Conservation (phyloP, 768 basidiomycete species). For the Russula sp. region DNA sequence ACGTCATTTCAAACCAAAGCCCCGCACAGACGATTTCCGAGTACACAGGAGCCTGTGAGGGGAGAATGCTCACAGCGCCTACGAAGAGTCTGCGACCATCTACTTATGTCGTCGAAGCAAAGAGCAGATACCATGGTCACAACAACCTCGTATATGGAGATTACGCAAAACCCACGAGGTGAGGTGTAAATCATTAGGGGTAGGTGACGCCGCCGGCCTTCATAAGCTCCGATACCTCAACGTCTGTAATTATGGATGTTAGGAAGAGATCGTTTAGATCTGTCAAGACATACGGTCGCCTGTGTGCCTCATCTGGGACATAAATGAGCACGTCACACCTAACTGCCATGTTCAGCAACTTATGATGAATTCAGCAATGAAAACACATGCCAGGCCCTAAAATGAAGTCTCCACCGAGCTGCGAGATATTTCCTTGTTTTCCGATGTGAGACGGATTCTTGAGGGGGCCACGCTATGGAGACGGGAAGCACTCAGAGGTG, state of each 20-base stretch:
- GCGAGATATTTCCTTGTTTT: conserved; percentile 28
- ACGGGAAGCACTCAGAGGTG: background rate
- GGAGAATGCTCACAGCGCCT: background rate
- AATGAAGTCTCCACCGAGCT: conserved; percentile 29
- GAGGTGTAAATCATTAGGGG: conserved; percentile 15
- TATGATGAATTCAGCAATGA: background rate
- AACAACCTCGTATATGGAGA: background rate
- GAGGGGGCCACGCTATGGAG: conserved; percentile 22
- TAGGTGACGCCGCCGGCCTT: conserved; percentile 21
- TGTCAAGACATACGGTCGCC: conserved; percentile 25
- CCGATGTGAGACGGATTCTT: conserved; percentile 24
- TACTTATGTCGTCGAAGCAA: background rate
- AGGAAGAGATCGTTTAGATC: background rate
- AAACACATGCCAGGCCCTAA: conserved; percentile 24
- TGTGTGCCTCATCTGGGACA: conserved; percentile 27
- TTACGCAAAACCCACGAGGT: background rate
- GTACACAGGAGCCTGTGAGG: background rate
- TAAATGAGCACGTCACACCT: conserved; percentile 24
- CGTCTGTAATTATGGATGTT: conserved; percentile 12
- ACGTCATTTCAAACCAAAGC: background rate
- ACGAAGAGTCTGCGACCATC: background rate
- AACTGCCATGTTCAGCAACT: background rate
- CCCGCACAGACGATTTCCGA: background rate
- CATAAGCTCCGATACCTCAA: conserved; percentile 29
- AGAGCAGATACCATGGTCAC: background rate